Evolutionary conservation across 805 yeast genomes (phyloP).

Genomic region (Zygoascus tannicola): DNA sequence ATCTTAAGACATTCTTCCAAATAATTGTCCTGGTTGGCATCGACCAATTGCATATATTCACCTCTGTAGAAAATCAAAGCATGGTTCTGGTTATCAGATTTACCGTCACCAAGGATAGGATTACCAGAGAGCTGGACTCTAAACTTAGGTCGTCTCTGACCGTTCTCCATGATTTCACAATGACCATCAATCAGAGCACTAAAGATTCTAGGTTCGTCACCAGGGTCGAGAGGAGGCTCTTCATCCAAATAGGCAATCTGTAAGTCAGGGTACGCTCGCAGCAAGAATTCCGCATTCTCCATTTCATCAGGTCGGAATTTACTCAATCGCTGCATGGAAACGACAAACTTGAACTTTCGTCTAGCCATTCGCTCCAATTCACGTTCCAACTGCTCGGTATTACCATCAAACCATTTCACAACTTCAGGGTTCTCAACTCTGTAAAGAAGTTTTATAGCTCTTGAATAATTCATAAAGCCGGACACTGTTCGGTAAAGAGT

Average conservation of each 20-base stretch:
- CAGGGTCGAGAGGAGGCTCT: conserved; percentile 50
- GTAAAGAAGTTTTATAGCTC: conserved; percentile 88
- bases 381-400: conserved; percentile 90
- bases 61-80: conserved; percentile 83
- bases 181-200: conserved; percentile 63
- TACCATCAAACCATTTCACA: conserved; percentile 95
- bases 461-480: conserved; percentile 96
- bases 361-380: conserved; percentile 80
- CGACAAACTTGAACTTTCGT: conserved; percentile 69
- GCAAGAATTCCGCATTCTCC: conserved; percentile 56
- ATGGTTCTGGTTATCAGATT: conserved; percentile 90
- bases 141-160: conserved; percentile 51
- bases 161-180: conserved; percentile 46
- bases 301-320: conserved; percentile 55
- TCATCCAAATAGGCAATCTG: conserved; percentile 88
- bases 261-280: conserved; percentile 62
- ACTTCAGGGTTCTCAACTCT: conserved; percentile 93
- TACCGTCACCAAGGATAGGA: conserved; percentile 94
- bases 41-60: conserved; percentile 88
- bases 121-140: conserved; percentile 79
- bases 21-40: conserved; percentile 94
- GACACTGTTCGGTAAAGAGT: conserved; percentile 94
- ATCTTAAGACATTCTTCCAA: conserved; percentile 90
- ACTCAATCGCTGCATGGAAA: conserved; percentile 81
- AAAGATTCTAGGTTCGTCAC: conserved; percentile 41